These are phyloP conservation scores for Bipolaris sorokiniana DNA, from an alignment of 2,329 filamentous ascomycete species.

Conservation along the genomic window DNA sequence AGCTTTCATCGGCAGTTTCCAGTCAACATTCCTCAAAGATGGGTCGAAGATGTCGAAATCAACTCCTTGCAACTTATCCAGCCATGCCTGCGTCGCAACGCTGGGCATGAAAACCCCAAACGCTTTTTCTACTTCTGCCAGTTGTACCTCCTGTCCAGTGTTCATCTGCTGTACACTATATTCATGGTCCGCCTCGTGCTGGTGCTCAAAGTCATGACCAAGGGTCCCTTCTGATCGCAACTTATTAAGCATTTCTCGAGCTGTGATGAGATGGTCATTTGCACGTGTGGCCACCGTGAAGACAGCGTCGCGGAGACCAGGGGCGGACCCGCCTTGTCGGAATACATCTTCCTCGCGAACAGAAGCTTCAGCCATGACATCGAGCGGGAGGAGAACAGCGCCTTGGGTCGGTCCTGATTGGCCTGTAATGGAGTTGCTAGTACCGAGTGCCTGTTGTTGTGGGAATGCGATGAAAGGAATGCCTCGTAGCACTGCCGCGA, in stretches of 20 bases:
- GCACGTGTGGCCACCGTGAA: constrained; percentile 92
- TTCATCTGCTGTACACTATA: constrained; percentile 52
- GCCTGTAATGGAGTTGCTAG: constrained; percentile 39
- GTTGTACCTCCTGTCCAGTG: constrained; percentile 47
- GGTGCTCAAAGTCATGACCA: constrained; percentile 88
- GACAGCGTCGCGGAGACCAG: constrained; percentile 84
- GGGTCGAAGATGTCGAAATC: constrained; percentile 84
- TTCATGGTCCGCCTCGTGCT: constrained; percentile 72
- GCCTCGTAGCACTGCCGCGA: constrained; percentile 83
- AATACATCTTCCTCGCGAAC: constrained; percentile 91
- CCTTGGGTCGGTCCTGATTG: constrained; percentile 60
- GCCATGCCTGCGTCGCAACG: constrained; percentile 76
- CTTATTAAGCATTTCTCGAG: constrained; percentile 86
- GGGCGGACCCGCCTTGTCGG: constrained; percentile 75
- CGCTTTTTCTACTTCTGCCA: constrained; percentile 65
- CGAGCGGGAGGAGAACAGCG: constrained; percentile 79
- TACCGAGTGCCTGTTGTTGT: constrained; percentile 62
- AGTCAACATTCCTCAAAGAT: constrained; percentile 69
- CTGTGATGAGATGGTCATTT: constrained; percentile 94
- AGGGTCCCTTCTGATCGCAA: constrained; percentile 74
- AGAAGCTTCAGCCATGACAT: constrained; percentile 82
- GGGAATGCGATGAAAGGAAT: constrained; percentile 87
- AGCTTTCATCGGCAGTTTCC: constrained; percentile 84
- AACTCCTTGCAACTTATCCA: constrained; percentile 75
- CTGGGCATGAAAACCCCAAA: constrained; percentile 85